These are phyloP conservation scores for Podochytrium sp. DNA, from an alignment of 192 early-diverging fungal species.

Conservation along the genomic window DNA sequence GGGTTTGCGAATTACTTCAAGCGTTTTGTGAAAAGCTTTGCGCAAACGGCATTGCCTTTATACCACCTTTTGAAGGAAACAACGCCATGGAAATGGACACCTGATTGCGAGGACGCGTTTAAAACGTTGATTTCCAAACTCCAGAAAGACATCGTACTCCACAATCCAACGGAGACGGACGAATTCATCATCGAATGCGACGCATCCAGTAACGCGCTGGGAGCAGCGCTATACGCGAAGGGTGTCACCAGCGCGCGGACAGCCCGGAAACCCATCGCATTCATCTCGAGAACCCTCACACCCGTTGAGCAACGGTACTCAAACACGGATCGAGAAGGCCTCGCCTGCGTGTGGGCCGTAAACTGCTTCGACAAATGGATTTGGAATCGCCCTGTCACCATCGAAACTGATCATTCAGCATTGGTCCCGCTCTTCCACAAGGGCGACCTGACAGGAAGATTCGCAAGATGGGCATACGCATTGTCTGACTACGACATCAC, in stretches of 20 bases:
- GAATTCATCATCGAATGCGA: constrained; percentile 24
- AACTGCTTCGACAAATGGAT: constrained; percentile 37
- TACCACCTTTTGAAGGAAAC: constrained; percentile 19
- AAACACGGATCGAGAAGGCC: constrained; percentile 33
- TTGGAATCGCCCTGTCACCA: constrained; percentile 14
- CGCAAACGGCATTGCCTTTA: constrained; percentile 29
- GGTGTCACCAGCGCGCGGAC: background rate
- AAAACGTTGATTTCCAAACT: constrained; percentile 31
- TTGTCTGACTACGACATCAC: constrained; percentile 30
- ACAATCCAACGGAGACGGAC: background rate
- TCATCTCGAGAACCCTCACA: no score
- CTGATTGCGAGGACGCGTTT: constrained; percentile 28
- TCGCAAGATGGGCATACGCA: constrained; percentile 34
- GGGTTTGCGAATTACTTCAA: constrained; percentile 46
- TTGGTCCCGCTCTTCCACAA: constrained; percentile 26
- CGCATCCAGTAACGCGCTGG: constrained; percentile 1
- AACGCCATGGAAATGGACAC: background rate
- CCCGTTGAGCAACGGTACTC: constrained; percentile 28
- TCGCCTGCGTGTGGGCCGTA: constrained; percentile 40
- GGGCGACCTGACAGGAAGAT: constrained; percentile 19
- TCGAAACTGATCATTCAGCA: no score
- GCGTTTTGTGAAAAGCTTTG: constrained; percentile 32
- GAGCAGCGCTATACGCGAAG: constrained; percentile 13
- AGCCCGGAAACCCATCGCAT: constrained; percentile 1
- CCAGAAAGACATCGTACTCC: background rate